These are phyloP conservation scores for Dendrocalamus sinicus DNA, from an alignment of 176 grass and related monocot genomes.

Conservation along the genomic window DNA sequence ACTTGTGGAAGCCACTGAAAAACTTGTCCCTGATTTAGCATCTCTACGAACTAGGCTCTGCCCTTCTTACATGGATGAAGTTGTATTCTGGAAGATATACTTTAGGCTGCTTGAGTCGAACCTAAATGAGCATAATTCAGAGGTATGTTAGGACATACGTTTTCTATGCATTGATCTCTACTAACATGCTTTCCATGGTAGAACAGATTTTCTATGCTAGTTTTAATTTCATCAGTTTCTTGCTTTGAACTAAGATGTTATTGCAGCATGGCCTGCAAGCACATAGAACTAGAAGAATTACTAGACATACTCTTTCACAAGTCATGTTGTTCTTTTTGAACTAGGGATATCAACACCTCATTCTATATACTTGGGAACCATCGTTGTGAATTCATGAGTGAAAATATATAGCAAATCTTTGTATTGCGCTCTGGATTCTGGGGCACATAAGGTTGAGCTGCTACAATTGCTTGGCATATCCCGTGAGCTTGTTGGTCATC, in stretches of 20 bases:
- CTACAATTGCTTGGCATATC: not conserved
- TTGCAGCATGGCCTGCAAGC: constrained; percentile 1
- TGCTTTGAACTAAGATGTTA: not conserved
- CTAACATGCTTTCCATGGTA: not conserved
- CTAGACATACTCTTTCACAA: not conserved
- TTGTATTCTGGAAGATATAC: constrained; percentile 89
- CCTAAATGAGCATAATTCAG: constrained; percentile 76
- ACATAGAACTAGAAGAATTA: constrained; percentile 3
- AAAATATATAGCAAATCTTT: constrained; percentile 17
- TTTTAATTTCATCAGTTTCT: not conserved
- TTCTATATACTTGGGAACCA: not conserved
- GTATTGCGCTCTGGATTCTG: not conserved
- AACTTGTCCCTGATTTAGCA: constrained; percentile 65
- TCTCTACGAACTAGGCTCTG: constrained; percentile 70
- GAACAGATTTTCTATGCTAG: not conserved
- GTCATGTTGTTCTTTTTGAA: not conserved
- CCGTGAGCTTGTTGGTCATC: not conserved
- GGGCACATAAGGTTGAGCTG: not conserved
- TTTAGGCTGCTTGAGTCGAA: constrained; percentile 74
- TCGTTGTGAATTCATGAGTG: not conserved
- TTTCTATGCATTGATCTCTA: constrained; percentile 24
- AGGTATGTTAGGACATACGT: constrained; percentile 40
- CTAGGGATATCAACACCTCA: not conserved
- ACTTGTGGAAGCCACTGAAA: constrained; percentile 70
- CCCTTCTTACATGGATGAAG: constrained; percentile 70